These are phyloP conservation scores for Hemileccinum rubropunctum DNA, from an alignment of 768 basidiomycete species.

Conservation along the genomic window DNA sequence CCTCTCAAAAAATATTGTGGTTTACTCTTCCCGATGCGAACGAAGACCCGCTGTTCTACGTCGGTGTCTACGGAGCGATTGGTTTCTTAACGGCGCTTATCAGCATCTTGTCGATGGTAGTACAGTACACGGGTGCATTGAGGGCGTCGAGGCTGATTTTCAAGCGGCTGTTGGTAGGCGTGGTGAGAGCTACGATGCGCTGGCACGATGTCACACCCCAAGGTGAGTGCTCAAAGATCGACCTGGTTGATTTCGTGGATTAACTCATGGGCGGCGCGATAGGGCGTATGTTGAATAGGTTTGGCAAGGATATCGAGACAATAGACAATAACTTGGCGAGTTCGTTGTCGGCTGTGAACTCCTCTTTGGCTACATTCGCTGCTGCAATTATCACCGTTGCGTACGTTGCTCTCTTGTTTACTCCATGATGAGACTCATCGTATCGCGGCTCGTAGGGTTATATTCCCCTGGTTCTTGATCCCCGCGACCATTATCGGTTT, in stretches of 20 bases:
- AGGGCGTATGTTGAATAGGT: constrained; percentile 86
- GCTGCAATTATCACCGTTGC: constrained; percentile 71
- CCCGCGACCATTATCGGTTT: constrained; percentile 74
- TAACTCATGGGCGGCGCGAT: not conserved
- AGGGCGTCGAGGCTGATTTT: constrained; percentile 37
- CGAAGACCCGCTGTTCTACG: constrained; percentile 67
- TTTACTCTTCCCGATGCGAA: constrained; percentile 45
- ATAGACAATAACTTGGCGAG: constrained; percentile 72
- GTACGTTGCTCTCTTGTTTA: constrained; percentile 37
- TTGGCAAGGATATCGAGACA: constrained; percentile 85
- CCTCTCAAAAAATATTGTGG: constrained; percentile 8
- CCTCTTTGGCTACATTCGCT: constrained; percentile 72
- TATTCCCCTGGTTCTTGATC: constrained; percentile 82
- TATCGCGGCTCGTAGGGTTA: constrained; percentile 36
- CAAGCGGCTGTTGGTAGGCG: constrained; percentile 58
- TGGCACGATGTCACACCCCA: constrained; percentile 84
- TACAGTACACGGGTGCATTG: constrained; percentile 56
- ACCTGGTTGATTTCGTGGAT: not conserved
- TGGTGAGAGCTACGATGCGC: constrained; percentile 81
- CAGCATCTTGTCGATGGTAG: constrained; percentile 43
- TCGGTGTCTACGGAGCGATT: constrained; percentile 64
- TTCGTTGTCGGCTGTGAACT: constrained; percentile 73
- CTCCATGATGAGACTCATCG: constrained; percentile 8
- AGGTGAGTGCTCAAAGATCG: constrained; percentile 35
- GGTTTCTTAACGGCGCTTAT: constrained; percentile 49